Evolutionary conservation across 208 protist genomes (phyloP), one percentile per base, ranked within the genome.

Genomic region (Trypanosomatidae sp.): DNA sequence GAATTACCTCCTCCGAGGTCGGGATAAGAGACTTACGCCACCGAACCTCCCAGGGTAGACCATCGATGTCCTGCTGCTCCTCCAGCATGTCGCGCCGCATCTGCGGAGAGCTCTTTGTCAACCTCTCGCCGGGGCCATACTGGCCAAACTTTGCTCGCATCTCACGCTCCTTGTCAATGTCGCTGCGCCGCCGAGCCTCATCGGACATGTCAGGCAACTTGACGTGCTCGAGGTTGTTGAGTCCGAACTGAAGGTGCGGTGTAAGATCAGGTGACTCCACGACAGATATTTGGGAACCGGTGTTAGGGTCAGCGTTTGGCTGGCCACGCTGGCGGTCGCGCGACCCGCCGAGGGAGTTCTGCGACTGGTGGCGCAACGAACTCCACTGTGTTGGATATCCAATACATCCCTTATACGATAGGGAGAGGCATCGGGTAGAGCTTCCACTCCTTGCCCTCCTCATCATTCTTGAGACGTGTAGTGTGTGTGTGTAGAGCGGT

Each of bases 1-100:
- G 92, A 64, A 97, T 76, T 22, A 97, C 87, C 74, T 97, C 90
- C 79, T 97, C 90, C 25, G 90, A 87, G 44, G 92, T 95, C 36
- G 92, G 92, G 74, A 97, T 95, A 49, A 95, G 83, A 28, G 87
- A 79, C 76, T 87, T 91, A 41, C 79, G 79, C 91, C 92, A 97
- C 12, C 92, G 88, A 46, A 95, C 88, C 81, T 97, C 90, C 91
- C 92, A 97, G 62, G 92, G 92, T 59, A 97, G 82, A 49, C 92
- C 90, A 69, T 97, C 92, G 12, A 97, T 81, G 68, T 97, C 92
- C 64, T 97, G 92, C 74, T 95, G 90, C 77, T 91, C 87, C 71
- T 92, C 73, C 60, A 97, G 74, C 92, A 97, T 97, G 58, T 94
- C 89, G 58, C 82, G 84, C 17, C 90, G 81, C 66, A 70, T 79